Base-by-base conservation (phyloP, 495 filamentous ascomycete species). In the Hypoxylon fragiforme region DNA sequence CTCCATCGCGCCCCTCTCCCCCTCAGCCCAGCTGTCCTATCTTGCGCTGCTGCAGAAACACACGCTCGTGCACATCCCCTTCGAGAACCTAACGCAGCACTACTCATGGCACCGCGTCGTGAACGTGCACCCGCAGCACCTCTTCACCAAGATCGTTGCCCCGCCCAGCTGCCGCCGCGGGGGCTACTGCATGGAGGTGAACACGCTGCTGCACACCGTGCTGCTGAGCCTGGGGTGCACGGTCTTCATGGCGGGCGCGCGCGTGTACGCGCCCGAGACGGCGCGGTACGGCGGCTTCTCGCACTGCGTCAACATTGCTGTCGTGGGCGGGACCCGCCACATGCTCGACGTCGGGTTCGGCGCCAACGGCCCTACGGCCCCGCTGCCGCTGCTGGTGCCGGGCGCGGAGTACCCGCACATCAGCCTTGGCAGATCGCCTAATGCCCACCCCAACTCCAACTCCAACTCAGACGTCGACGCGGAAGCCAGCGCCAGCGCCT, bases 111-210 rank as follows among this genome's bases (percentile, higher is more conserved):
- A 74, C 5, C 78, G 82, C 38, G 54, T 66, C 0, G 70, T 87
- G 6, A 75, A 77, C 0, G 71, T 91, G 3, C 68, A 82, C 21
- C 81, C 82, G 0, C 64, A 81, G 16, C 68, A 73, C 26, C 66
- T 92, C 5, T 92, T 80, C 61, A 41, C 70, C 2, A 91, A 91
- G 66, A 77, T 92, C 19, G 78, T 91, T 16, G 69, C 56, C 22
- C 40, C 36, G 14, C 42, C 54, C 7, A 51, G 54, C 9, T 49
- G 53, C 26, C 51, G 53, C 26, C 42, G 65, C 7, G 90, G 90
- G 2, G 88, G 89, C 0, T 90, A 91, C 58, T 92, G 87, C 70
- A 85, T 92, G 77, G 89, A 92, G 60, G 76, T 80, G 42, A 91
- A 85, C 64, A 73, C 74, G 24, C 80, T 91, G 40, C 89, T 91